These are phyloP conservation scores for Tuber calosporum DNA, from an alignment of 495 filamentous ascomycete species.

Conservation along the genomic window DNA sequence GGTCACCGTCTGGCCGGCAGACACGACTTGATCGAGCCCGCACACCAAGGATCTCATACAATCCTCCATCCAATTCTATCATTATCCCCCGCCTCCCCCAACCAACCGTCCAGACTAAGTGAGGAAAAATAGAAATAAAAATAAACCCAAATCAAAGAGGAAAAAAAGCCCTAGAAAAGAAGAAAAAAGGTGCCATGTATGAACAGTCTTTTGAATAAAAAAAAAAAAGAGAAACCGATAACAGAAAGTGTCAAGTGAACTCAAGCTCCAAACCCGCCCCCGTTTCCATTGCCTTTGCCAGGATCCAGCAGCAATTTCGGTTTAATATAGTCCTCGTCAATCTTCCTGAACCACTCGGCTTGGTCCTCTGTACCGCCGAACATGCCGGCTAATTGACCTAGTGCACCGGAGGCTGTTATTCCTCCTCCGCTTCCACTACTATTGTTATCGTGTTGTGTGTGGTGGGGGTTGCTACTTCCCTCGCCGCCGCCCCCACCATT, in stretches of 20 bases:
- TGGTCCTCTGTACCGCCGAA: constrained; percentile 79
- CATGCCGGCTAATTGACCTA: constrained; percentile 56
- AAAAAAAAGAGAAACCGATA: constrained; percentile 7
- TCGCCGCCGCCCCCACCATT: constrained; percentile 16
- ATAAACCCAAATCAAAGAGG: constrained; percentile 4
- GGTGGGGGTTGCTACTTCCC: constrained; percentile 39
- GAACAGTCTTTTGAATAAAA: constrained; percentile 1
- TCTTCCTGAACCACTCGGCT: constrained; percentile 79
- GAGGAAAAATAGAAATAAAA: constrained; percentile 11
- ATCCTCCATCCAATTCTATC: constrained; percentile 9
- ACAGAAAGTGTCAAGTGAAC: not conserved
- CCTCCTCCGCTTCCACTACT: constrained; percentile 18
- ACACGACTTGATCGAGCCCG: constrained; percentile 3
- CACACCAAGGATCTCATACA: not conserved
- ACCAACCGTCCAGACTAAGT: constrained; percentile 1
- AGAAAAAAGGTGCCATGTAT: not conserved
- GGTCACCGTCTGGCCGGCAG: not conserved
- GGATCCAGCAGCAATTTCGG: constrained; percentile 82
- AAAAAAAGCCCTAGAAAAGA: not conserved
- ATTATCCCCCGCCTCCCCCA: constrained; percentile 10
- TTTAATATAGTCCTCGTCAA: constrained; percentile 97
- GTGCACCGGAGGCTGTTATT: constrained; percentile 54
- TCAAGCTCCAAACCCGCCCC: constrained; percentile 18
- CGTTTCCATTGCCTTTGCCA: constrained; percentile 43
- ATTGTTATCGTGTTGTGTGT: constrained; percentile 48